Conservation (phyloP, 768 basidiomycete species). For the Inosperma sp. region DNA sequence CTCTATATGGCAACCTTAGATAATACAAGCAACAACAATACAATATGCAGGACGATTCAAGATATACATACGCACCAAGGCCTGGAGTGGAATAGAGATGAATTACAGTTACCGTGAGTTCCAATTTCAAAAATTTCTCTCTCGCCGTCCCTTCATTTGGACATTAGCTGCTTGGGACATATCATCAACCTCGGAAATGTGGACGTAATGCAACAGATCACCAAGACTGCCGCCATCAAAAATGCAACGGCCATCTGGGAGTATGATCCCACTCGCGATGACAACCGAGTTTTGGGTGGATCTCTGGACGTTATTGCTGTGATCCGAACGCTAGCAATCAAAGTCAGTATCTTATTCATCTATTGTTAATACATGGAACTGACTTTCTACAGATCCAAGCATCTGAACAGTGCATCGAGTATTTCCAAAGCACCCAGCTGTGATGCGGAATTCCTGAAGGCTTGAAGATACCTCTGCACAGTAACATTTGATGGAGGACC, state of each 20-base stretch:
- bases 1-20: slow-evolving; percentile 3
- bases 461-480: background rate
- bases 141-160: background rate
- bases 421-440: background rate
- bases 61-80: background rate
- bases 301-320: too few species aligned
- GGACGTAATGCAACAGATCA: background rate
- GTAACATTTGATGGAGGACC: background rate
- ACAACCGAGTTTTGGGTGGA: slow-evolving; percentile 2
- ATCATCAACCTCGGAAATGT: too few species aligned
- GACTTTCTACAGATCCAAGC: background rate
- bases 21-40: background rate
- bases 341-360: background rate
- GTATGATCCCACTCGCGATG: background rate
- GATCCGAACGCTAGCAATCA: background rate
- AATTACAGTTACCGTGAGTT: background rate
- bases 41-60: background rate
- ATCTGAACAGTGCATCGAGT: background rate
- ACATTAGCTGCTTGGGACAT: slow-evolving; percentile 2
- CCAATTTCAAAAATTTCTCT: background rate
- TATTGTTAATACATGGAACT: background rate
- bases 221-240: background rate
- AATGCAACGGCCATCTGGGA: too few species aligned
- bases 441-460: background rate
- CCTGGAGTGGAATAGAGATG: background rate